phyloP scores from a whole-genome alignment of 2,329 filamentous ascomycete species.

The Dactylellina parvicollis region DNA sequence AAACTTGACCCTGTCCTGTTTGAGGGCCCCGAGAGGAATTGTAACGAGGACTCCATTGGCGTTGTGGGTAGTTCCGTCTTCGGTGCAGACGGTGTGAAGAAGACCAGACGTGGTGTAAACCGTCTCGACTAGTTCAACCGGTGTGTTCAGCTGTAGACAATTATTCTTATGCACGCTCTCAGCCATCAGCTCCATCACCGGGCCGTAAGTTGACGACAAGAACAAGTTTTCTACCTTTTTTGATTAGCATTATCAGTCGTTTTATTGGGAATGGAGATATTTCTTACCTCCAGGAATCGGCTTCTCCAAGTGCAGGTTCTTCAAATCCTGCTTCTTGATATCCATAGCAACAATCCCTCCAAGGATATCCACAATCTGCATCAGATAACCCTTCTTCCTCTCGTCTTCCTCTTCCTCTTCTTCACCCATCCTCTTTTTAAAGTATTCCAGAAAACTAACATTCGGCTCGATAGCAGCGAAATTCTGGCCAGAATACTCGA shows the following conservation, averaged over 20 bases:
- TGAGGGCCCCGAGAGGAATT: slow-evolving; percentile 74
- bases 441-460: slow-evolving; percentile 55
- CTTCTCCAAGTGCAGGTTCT: slow-evolving; percentile 81
- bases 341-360: slow-evolving; percentile 76
- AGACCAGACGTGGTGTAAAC: slow-evolving; percentile 20
- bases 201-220: slow-evolving; percentile 70
- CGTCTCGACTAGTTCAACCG: slow-evolving; percentile 63
- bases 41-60: slow-evolving; percentile 71
- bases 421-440: slow-evolving; percentile 63
- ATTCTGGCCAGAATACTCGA: slow-evolving; percentile 71
- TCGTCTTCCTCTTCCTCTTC: slow-evolving; percentile 57
- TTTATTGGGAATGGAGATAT: slow-evolving; percentile 58
- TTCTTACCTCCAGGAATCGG: slow-evolving; percentile 74
- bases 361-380: slow-evolving; percentile 71
- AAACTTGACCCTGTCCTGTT: slow-evolving; percentile 70
- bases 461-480: slow-evolving; percentile 60
- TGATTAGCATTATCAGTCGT: slow-evolving; percentile 7
- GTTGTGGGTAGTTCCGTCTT: slow-evolving; percentile 63
- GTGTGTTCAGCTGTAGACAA: slow-evolving; percentile 66
- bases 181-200: slow-evolving; percentile 69
- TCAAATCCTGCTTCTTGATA: slow-evolving; percentile 73
- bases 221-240: slow-evolving; percentile 66
- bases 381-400: slow-evolving; percentile 41
- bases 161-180: slow-evolving; percentile 68
- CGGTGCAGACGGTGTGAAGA: slow-evolving; percentile 55